Percentiles rank a stretch among this genome's conserved stretches.
Conservation (phyloP, 495 filamentous ascomycete genomes). For the Hapsidospora chrysogenum region DNA sequence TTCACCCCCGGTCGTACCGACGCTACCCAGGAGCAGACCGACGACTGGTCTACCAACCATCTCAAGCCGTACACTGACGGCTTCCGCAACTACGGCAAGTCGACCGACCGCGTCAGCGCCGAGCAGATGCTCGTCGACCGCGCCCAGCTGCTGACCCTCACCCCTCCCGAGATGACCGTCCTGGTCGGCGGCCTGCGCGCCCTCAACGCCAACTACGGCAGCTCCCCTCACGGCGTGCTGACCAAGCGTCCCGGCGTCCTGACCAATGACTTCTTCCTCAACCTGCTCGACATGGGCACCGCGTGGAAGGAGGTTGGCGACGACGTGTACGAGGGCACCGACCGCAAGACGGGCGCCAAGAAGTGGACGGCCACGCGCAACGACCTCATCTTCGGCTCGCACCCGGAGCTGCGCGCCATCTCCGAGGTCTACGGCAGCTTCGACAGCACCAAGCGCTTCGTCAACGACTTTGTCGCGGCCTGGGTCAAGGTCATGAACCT, state of each 20-base stretch:
- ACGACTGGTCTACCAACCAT: slow-evolving; percentile 40
- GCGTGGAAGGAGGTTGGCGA: slow-evolving; percentile 37
- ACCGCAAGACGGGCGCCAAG: slow-evolving; percentile 48
- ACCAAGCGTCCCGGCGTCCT: slow-evolving; percentile 45
- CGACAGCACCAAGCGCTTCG: slow-evolving; percentile 41
- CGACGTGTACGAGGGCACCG: slow-evolving; percentile 43
- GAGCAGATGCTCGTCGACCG: slow-evolving; percentile 53
- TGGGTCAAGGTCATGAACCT: slow-evolving; percentile 60
- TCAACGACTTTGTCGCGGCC: slow-evolving; percentile 50
- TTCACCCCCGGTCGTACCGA: slow-evolving; percentile 30
- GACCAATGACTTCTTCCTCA: slow-evolving; percentile 63
- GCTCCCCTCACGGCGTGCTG: slow-evolving; percentile 43
- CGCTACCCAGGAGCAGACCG: slow-evolving; percentile 45
- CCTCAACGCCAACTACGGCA: slow-evolving; percentile 49
- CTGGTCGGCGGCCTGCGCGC: slow-evolving; percentile 50
- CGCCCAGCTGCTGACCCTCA: slow-evolving; percentile 48
- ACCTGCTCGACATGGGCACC: slow-evolving; percentile 49
- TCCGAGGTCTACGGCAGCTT: slow-evolving; percentile 45
- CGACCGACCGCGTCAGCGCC: slow-evolving; percentile 35
- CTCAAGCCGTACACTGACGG: slow-evolving; percentile 48
- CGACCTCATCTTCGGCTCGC: slow-evolving; percentile 54
- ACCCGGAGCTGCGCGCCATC: slow-evolving; percentile 51
- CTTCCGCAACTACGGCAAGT: slow-evolving; percentile 59
- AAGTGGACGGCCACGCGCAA: slow-evolving; percentile 53
- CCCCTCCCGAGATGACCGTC: slow-evolving; percentile 49